Evolutionary conservation across 2,329 filamentous ascomycete species (phyloP), one percentile per base, ranked within the genome.

Genomic region (Sclerotinia minor): DNA sequence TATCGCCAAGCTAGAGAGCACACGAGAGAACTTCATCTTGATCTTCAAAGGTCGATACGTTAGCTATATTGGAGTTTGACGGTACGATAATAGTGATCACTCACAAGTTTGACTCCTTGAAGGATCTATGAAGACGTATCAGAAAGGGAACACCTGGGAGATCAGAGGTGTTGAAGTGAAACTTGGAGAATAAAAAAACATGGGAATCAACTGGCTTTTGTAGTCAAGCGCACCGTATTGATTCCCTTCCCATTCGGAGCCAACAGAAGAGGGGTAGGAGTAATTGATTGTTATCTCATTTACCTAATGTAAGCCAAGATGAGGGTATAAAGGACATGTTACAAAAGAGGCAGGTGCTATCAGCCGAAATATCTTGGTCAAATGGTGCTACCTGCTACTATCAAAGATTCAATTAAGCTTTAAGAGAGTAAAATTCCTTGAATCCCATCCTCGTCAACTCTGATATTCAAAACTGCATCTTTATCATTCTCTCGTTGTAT

Each of bases 1-100:
- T 41, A 61, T 44, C 2, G 55, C 61, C 41, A 69, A n/a, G 21
- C 29, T 29, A 44, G 50, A 59, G 52, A 66, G 44, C 29, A 59
- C 32, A 17, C n/a, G 44, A 66, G 45, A 59, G 53, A 66, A 29
- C 64, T 49, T 66, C 64, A 66, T 66, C 63, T 35, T 66, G 53
- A 66, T 60, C 53, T 59, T 38, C 2, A n/a, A 26, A 32, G 13
- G 41, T 26, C 26, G 8, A 15, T 26, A 17, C 41, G 47, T 66
- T 60, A 66, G 64, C 13, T 41, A 29, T 24, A 8, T 38, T 63
- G 29, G 17, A 41, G 38, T 41, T 21, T 21, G 13, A 0, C 11
- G 13, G 49, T 21, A 17, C 41, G 15, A 32, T 38, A 19, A 15
- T 9, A 2, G 15, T 15, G 3, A 49, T 32, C 19, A 65, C 52